Conservation (phyloP, 257 asterid species). For the Lycium ferocissimum region DNA sequence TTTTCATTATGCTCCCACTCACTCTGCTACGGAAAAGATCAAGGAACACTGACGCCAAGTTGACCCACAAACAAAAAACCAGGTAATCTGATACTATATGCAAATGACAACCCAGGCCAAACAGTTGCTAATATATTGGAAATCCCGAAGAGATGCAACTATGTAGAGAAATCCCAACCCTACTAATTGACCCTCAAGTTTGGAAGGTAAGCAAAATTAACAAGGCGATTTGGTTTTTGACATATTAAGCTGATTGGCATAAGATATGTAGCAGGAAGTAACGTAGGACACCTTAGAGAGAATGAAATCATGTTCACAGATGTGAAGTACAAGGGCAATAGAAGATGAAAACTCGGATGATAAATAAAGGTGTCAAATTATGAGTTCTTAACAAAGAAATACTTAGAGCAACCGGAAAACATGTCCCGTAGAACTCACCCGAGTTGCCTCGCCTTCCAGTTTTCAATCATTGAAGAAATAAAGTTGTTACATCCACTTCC, state of each 20-base stretch:
- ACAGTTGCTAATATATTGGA: not conserved
- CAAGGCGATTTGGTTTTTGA: not conserved
- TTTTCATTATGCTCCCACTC: not conserved
- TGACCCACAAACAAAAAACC: not conserved
- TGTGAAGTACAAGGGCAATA: not conserved
- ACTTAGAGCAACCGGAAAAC: not conserved
- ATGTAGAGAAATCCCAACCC: not conserved
- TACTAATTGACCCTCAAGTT: not conserved
- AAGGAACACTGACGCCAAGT: not conserved
- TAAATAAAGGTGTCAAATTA: not conserved
- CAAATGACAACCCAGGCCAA: not conserved
- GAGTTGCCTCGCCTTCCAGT: not conserved
- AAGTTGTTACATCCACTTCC: not conserved
- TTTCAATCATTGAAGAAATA: not conserved
- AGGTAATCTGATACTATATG: not conserved
- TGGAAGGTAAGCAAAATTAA: not conserved
- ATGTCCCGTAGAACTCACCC: not conserved
- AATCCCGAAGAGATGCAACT: not conserved
- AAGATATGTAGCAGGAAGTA: not conserved
- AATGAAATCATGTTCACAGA: constrained; percentile 23
- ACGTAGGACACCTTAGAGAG: not conserved
- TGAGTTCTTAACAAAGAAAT: not conserved
- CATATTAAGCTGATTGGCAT: constrained; percentile 8
- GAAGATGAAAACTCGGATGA: not conserved
- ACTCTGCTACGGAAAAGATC: not conserved